Base-by-base conservation (phyloP, 73 alveolate genomes). In the Paramecium primaurelia region DNA sequence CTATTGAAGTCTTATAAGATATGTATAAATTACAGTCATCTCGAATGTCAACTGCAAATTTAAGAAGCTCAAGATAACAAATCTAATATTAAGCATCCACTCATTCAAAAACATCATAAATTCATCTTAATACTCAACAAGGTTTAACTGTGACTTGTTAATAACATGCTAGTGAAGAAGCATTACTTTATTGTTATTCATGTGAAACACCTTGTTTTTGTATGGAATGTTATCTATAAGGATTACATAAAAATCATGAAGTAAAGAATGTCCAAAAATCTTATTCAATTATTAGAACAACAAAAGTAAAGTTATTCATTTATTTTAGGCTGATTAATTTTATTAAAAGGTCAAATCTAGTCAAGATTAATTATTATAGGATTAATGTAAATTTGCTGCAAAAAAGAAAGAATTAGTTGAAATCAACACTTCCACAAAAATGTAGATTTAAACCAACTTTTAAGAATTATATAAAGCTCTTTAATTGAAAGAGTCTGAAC, bases 201-300 rank as follows among this genome's bases (percentile, higher is more conserved):
- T 89, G 94, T 30, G 94, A 89, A 45, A 64, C 92, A 3, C 69
- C 69, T 20, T 89, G 94, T 83, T 89, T 89, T 40, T 71, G 94
- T 73, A 71, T 89, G 88, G 94, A 89, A 71, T 77, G 88, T 32
- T 89, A 45, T 30, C 58, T 89, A 9, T 51, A 89, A 51, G 94
- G 94, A 89, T 69, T 89, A 40, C 94, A 89, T 64, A 89, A 89
- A 64, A 89, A 89, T 37, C 94, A 89, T 71, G 88, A 42, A 16
- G 94, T 89, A 4, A 89, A 71, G 40, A 89, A 89, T 89, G 94
- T 89, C 9, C 16, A 83, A 44, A 89, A 89, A 58, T 77, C 92
- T 25, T 89, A 71, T 73, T 59, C 71, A 36, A 28, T 44, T 6
- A 30, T 89, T 28, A 42, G 84, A 71, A 60, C 80, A 32, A 83